A percentile compares a stretch with the other conserved stretches of the same genome.
These are phyloP conservation scores for Pyrenula aspistea DNA, from an alignment of 495 filamentous ascomycete genomes.

Conservation along the genomic window DNA sequence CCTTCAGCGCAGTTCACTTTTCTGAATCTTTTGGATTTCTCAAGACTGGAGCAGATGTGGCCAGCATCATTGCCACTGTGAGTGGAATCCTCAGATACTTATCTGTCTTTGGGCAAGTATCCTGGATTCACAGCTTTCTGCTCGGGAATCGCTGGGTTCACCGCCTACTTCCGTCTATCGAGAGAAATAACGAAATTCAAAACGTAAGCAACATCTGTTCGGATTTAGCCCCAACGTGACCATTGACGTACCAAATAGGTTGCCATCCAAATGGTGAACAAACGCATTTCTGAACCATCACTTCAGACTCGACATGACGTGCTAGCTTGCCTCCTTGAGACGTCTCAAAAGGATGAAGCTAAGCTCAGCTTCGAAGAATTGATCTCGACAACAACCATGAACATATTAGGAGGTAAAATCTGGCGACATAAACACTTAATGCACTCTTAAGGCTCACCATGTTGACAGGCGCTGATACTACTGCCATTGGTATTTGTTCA, in stretches of 20 bases:
- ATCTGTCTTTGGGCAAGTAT: constrained; percentile 36
- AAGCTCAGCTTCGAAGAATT: no score
- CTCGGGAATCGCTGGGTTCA: constrained; percentile 42
- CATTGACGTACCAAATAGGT: constrained; percentile 22
- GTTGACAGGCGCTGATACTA: constrained; percentile 47
- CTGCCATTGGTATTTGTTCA: constrained; percentile 49
- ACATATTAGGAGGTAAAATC: no score
- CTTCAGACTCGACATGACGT: no score
- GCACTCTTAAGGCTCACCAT: constrained; percentile 51
- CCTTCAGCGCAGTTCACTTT: constrained; percentile 53
- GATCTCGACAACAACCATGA: no score
- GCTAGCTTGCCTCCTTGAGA: constrained; percentile 31
- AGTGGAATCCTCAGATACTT: constrained; percentile 39
- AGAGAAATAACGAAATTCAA: constrained; percentile 41
- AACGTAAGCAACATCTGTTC: constrained; percentile 19
- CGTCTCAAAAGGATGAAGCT: constrained; percentile 34
- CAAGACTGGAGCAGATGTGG: constrained; percentile 41
- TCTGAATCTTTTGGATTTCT: constrained; percentile 53
- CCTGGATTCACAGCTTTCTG: constrained; percentile 23
- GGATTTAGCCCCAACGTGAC: constrained; percentile 9
- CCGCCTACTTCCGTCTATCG: constrained; percentile 48
- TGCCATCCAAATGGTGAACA: no score
- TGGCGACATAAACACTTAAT: no score
- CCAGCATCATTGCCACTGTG: constrained; percentile 31
- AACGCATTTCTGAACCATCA: no score